Percentiles rank a stretch among this genome's conserved stretches.
Evolutionary conservation across 192 early-diverging fungal species (phyloP).

Genomic region (Linnemannia elongata): DNA sequence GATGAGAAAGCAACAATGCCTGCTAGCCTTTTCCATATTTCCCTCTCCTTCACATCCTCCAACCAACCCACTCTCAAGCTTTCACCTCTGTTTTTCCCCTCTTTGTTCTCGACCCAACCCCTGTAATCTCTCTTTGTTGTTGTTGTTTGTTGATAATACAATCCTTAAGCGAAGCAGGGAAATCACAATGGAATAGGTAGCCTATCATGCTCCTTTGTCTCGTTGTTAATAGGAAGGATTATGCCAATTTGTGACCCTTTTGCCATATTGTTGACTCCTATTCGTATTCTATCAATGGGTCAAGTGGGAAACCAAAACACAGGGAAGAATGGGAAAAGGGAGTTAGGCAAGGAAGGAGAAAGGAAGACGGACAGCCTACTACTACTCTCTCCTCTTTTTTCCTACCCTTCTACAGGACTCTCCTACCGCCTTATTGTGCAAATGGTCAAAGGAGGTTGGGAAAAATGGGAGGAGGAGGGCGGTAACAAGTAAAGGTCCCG

Average conservation of each 20-base stretch:
- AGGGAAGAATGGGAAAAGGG: neutral
- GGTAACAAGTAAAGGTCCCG: slow-evolving; percentile 1
- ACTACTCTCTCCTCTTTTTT: neutral
- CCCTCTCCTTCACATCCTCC: neutral
- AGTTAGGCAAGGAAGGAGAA: neutral
- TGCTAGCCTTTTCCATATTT: neutral
- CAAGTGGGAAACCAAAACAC: neutral
- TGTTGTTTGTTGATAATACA: neutral
- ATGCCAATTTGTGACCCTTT: neutral
- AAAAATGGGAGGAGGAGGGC: neutral
- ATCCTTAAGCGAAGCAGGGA: neutral
- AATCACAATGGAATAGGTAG: neutral
- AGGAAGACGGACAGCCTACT: neutral
- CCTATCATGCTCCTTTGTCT: neutral
- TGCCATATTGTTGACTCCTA: neutral
- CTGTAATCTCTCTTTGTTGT: neutral
- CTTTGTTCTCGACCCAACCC: neutral
- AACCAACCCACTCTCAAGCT: neutral
- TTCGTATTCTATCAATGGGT: neutral
- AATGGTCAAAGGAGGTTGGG: neutral
- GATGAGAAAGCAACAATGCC: neutral
- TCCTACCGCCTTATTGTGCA: neutral
- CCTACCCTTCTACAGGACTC: neutral
- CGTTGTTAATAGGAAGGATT: neutral
- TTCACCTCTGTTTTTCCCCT: neutral